Evolutionary conservation across 306 rosid genomes (phyloP).

Genomic region (Dalbergia cochinchinensis): DNA sequence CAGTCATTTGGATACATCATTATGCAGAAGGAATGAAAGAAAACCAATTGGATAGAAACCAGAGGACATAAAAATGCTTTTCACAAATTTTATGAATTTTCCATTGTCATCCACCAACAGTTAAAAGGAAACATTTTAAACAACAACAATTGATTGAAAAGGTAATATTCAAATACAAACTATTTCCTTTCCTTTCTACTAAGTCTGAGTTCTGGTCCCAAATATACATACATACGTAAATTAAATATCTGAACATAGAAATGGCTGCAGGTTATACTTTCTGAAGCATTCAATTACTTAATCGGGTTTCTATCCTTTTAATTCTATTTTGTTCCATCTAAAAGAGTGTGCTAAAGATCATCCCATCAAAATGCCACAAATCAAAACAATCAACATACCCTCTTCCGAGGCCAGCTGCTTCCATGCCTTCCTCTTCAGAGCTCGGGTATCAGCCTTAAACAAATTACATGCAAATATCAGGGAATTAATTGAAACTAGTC

Average conservation of each 20-base stretch:
- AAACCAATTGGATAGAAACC: neutral
- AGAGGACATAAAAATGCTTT: slow-evolving; percentile 12
- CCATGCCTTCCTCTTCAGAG: slow-evolving; percentile 83
- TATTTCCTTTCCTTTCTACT: neutral
- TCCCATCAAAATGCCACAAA: slow-evolving; percentile 18
- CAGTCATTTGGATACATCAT: neutral
- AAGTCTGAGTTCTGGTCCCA: neutral
- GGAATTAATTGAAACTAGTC: slow-evolving; percentile 3
- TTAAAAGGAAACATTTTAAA: slow-evolving; percentile 29
- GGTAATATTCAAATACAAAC: slow-evolving; percentile 11
- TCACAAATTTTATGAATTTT: slow-evolving; percentile 1
- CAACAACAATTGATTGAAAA: slow-evolving; percentile 28
- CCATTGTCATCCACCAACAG: slow-evolving; percentile 30
- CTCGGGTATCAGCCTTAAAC: slow-evolving; percentile 91
- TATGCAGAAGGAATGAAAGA: slow-evolving; percentile 3
- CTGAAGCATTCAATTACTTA: slow-evolving; percentile 9
- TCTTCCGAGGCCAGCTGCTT: slow-evolving; percentile 87
- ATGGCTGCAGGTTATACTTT: slow-evolving; percentile 17
- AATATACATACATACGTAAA: slow-evolving; percentile 11
- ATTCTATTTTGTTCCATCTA: slow-evolving; percentile 28
- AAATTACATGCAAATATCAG: slow-evolving; percentile 42
- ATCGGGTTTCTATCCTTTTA: slow-evolving; percentile 10
- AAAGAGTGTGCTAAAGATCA: slow-evolving; percentile 30
- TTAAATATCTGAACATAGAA: slow-evolving; percentile 24
- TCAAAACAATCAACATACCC: slow-evolving; percentile 59